These are phyloP conservation scores for Phoma sp. DNA, from an alignment of 2,329 filamentous ascomycete species.

Conservation along the genomic window DNA sequence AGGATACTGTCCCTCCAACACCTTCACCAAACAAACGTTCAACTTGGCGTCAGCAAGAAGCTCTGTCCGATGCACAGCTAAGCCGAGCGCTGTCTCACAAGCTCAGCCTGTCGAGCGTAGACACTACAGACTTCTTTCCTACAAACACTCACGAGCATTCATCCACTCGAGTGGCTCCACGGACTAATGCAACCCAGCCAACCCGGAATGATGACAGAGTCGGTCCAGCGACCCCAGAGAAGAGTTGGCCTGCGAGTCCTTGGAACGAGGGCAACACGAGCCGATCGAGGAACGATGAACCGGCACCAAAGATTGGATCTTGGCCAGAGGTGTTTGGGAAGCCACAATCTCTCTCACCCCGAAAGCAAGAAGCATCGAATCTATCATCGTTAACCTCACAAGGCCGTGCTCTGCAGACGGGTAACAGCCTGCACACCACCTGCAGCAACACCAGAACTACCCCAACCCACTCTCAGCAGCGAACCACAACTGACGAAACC, in stretches of 20 bases:
- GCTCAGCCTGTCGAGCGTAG: constrained; percentile 49
- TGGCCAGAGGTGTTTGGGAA: constrained; percentile 44
- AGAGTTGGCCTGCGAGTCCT: constrained; percentile 44
- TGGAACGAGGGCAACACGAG: constrained; percentile 42
- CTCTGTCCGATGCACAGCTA: constrained; percentile 22
- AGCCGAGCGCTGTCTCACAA: constrained; percentile 37
- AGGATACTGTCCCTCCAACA: constrained; percentile 34
- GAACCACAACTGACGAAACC: constrained; percentile 27
- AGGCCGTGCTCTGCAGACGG: constrained; percentile 16
- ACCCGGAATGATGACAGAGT: constrained; percentile 22
- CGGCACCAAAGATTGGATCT: constrained; percentile 35
- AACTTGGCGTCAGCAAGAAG: constrained; percentile 35
- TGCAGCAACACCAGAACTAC: constrained; percentile 20
- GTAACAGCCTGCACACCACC: constrained; percentile 13
- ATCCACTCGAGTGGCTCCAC: constrained; percentile 43
- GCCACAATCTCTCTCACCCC: constrained; percentile 27
- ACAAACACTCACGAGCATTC: constrained; percentile 52
- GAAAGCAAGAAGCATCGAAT: constrained; percentile 19
- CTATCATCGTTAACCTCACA: constrained; percentile 11
- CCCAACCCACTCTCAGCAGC: constrained; percentile 26
- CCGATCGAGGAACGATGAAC: constrained; percentile 30
- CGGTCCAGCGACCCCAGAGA: constrained; percentile 47
- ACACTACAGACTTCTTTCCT: constrained; percentile 53
- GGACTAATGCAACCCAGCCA: constrained; percentile 16
- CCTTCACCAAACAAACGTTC: constrained; percentile 45